A percentile compares a stretch with the other conserved stretches of the same genome.
Evolutionary conservation across 257 asterid species (phyloP).

Genomic region (Plantago ovata): DNA sequence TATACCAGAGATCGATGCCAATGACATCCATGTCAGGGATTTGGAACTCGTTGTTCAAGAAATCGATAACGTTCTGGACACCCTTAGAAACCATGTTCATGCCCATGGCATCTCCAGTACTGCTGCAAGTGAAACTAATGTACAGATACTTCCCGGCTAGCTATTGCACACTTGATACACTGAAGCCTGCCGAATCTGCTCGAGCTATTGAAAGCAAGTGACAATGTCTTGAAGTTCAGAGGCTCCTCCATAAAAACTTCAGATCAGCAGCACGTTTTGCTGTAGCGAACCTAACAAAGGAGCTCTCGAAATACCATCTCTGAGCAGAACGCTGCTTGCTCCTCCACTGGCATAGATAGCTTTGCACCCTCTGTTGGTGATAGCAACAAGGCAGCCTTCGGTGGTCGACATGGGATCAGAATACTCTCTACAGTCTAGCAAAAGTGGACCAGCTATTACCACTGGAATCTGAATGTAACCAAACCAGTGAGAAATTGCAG

Average conservation of each 20-base stretch:
- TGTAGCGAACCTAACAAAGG: constrained; percentile 35
- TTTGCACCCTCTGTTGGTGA: constrained; percentile 46
- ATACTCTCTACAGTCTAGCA: constrained; percentile 32
- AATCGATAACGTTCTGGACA: constrained; percentile 38
- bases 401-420: constrained; percentile 47
- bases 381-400: constrained; percentile 45
- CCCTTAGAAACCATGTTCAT: constrained; percentile 50
- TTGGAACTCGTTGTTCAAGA: constrained; percentile 31
- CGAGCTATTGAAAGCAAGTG: constrained; percentile 38
- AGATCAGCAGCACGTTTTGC: constrained; percentile 42
- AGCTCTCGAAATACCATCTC: constrained; percentile 45
- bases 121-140: constrained; percentile 37
- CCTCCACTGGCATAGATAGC: constrained; percentile 41
- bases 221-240: constrained; percentile 31
- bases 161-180: constrained; percentile 35
- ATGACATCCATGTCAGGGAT: constrained; percentile 45
- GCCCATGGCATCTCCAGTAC: constrained; percentile 53
- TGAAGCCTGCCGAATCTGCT: constrained; percentile 45
- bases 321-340: constrained; percentile 27
- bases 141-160: constrained; percentile 45
- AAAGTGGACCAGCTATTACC: constrained; percentile 36
- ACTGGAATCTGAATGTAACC: constrained; percentile 50
- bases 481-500: no score
- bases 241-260: constrained; percentile 38
- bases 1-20: constrained; percentile 42